Percentiles rank a stretch among this genome's conserved stretches.
Conservation (phyloP, 208 protist genomes). For the Trypanosoma rangeli region DNA sequence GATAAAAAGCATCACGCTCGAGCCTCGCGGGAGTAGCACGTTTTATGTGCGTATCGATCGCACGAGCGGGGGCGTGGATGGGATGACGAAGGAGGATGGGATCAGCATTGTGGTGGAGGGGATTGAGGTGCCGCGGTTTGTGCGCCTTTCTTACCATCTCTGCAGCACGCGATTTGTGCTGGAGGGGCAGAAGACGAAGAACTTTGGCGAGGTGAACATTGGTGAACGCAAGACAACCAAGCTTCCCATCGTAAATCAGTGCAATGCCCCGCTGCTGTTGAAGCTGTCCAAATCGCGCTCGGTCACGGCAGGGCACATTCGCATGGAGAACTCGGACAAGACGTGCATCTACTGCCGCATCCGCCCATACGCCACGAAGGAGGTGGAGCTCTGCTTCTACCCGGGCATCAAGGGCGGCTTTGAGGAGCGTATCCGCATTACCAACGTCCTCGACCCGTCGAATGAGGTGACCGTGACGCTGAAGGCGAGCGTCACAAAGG, state of each 20-base stretch:
- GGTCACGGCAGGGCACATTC: slow-evolving; percentile 83
- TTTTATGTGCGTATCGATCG: slow-evolving; percentile 71
- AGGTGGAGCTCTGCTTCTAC: slow-evolving; percentile 77
- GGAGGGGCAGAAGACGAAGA: slow-evolving; percentile 81
- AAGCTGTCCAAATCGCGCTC: slow-evolving; percentile 74
- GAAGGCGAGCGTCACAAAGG: slow-evolving; percentile 83
- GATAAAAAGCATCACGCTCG: slow-evolving; percentile 39
- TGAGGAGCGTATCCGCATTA: slow-evolving; percentile 73
- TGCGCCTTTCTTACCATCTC: slow-evolving; percentile 79
- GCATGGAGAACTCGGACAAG: slow-evolving; percentile 74
- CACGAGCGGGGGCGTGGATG: slow-evolving; percentile 36
- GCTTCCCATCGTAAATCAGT: slow-evolving; percentile 73
- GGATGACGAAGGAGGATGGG: slow-evolving; percentile 82
- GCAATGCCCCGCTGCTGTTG: slow-evolving; percentile 72
- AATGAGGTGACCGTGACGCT: slow-evolving; percentile 70
- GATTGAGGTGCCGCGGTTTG: slow-evolving; percentile 78
- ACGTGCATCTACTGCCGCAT: slow-evolving; percentile 65
- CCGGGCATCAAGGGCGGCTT: slow-evolving; percentile 85
- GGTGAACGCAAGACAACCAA: slow-evolving; percentile 82
- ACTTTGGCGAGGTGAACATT: slow-evolving; percentile 90
- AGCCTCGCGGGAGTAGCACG: slow-evolving; percentile 37
- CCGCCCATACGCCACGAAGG: slow-evolving; percentile 76
- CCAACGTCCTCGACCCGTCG: slow-evolving; percentile 68
- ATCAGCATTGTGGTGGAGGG: slow-evolving; percentile 64
- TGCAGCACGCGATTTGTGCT: slow-evolving; percentile 73